A percentile compares a stretch with the other conserved stretches of the same genome.
These are phyloP conservation scores for Lachnellula subtilissima DNA, from an alignment of 2,329 filamentous ascomycete species.

Conservation along the genomic window DNA sequence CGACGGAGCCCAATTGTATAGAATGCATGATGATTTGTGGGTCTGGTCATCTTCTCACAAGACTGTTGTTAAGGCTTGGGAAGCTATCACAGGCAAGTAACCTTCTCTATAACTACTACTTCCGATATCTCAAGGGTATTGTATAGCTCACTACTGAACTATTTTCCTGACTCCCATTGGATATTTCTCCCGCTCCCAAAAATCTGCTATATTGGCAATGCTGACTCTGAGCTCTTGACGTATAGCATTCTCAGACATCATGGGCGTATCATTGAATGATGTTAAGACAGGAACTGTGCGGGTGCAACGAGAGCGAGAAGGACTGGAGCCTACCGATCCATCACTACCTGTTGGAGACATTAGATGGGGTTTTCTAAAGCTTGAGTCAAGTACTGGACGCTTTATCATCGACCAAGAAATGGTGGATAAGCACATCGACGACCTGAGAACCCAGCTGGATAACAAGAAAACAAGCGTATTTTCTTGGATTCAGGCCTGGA, in stretches of 20 bases:
- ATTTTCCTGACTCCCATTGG: too few species aligned
- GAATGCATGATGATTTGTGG: constrained; percentile 64
- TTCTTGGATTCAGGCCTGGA: constrained; percentile 56
- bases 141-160: too few species aligned
- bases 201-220: too few species aligned
- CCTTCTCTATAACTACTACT: too few species aligned
- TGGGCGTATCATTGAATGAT: constrained; percentile 54
- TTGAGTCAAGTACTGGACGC: constrained; percentile 43
- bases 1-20: constrained; percentile 49
- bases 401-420: constrained; percentile 52
- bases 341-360: constrained; percentile 49
- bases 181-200: too few species aligned
- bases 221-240: too few species aligned
- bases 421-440: constrained; percentile 52
- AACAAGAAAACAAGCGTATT: constrained; percentile 48
- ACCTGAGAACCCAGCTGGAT: constrained; percentile 49
- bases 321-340: constrained; percentile 15
- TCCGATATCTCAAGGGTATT: too few species aligned
- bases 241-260: constrained; percentile 45
- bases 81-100: constrained; percentile 39
- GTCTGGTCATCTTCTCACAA: constrained; percentile 53
- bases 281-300: constrained; percentile 52
- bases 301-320: constrained; percentile 28
- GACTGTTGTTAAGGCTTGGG: constrained; percentile 54
- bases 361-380: constrained; percentile 53